Base-by-base conservation (phyloP, 345 rosid genomes). In the Crucihimalaya himalaica region DNA sequence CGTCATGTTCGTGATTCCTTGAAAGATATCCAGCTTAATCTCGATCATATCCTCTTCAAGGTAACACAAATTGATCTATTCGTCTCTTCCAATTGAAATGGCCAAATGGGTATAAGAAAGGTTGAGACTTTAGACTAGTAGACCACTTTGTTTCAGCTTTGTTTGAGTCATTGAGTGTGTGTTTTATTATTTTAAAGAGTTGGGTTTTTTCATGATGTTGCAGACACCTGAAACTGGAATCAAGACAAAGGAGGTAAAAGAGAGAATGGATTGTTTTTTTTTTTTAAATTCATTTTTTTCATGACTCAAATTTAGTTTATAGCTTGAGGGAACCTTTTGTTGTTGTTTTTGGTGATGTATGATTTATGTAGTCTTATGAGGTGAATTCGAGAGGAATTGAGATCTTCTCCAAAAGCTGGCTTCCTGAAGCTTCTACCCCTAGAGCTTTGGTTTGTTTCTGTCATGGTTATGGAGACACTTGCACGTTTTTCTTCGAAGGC, bases 391-490 rank as follows among this genome's bases (percentile, higher is more conserved):
- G 94, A 78, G 99, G 97, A 72, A 14, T 88, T 80, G 90, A 89
- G 80, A 86, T 96, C 58, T 96, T 96, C 81, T 71, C 90, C 27
- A 96, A 89, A 76, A 78, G 90, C 76, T 96, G 97, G 99, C 84
- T 92, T 64, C 99, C 99, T 16, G 79, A 79, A 78, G 42, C 73
- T 27, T 75, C 84, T 65, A 56, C 8, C 32, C 97, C 90, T 5
- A 90, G 81, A 75, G 99, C 96, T 68, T 70, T 86, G 70, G 85
- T 96, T 76, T 96, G 84, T 71, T 85, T 60, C 78, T 96, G 99
- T 76, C 98, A 96, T 81, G 99, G 98, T 75, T 96, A 96, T 79
- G 99, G 90, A 76, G 99, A 96, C 82, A 90, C 94, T 62, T 92
- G 98, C 85, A 87, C 99, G 1, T 96, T 96, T 81, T 92, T 92